A percentile compares a stretch with the other conserved stretches of the same genome.
phyloP scores from a whole-genome alignment of 805 yeast genomes.

The Yamadazyma kitorensis region DNA sequence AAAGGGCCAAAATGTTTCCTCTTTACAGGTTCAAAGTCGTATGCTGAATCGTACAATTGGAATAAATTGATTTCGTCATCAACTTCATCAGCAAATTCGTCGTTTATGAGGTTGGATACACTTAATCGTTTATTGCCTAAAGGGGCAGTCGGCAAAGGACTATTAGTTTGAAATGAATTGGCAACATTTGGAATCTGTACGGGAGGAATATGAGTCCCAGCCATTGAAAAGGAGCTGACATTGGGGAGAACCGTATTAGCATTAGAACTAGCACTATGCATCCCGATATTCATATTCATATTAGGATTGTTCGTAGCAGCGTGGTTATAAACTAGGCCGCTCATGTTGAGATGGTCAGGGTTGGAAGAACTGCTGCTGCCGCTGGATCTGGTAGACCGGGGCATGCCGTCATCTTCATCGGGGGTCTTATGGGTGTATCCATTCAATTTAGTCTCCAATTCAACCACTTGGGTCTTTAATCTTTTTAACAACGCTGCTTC shows the following conservation, averaged over 20 bases:
- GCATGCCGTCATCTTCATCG: no score
- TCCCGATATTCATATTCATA: no score
- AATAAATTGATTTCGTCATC: constrained; percentile 6
- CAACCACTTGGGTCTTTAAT: constrained; percentile 5
- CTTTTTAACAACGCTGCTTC: constrained; percentile 4
- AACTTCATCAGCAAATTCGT: not conserved
- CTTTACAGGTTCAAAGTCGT: not conserved
- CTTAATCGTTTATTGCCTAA: constrained; percentile 1
- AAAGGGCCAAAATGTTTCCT: constrained; percentile 6
- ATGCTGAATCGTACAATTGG: constrained; percentile 1
- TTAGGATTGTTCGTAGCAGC: no score
- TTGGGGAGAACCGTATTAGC: no score
- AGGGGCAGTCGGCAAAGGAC: not conserved
- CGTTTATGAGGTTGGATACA: constrained; percentile 6
- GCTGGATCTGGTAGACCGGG: no score
- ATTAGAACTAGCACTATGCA: no score
- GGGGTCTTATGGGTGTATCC: not conserved
- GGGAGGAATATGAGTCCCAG: no score
- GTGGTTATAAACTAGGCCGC: no score
- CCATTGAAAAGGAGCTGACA: no score
- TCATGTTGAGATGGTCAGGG: not conserved
- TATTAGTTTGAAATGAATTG: no score
- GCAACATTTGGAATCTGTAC: no score
- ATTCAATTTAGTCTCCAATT: constrained; percentile 2
- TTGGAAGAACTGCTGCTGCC: not conserved